A percentile compares a stretch with the other conserved stretches of the same genome.
These are phyloP conservation scores for Paracorniculantispora psalliotae DNA, from an alignment of 2,329 filamentous ascomycete genomes.

Conservation along the genomic window DNA sequence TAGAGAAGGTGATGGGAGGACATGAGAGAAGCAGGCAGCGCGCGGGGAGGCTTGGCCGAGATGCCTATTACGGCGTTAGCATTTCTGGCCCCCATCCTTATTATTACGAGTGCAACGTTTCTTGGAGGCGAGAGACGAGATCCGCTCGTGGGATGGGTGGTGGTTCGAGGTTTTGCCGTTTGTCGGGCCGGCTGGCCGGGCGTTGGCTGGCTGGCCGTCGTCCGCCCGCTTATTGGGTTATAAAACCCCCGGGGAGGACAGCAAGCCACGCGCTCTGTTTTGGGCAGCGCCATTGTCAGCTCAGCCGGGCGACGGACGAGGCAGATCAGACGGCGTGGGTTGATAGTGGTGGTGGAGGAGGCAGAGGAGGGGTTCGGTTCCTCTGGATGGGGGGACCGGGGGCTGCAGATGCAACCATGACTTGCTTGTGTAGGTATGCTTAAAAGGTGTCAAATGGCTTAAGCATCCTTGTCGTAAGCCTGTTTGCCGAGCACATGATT, in stretches of 20 bases:
- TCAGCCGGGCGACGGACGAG: slow-evolving; percentile 1
- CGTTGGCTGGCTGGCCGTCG: background rate
- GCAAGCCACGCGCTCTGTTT: background rate
- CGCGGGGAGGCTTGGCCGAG: background rate
- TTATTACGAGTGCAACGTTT: slow-evolving; percentile 10
- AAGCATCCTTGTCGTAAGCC: background rate
- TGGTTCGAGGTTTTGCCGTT: background rate
- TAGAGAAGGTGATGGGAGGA: background rate
- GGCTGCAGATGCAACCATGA: background rate
- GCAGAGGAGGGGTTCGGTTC: background rate
- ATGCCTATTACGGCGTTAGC: slow-evolving; percentile 10
- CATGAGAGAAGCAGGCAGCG: background rate
- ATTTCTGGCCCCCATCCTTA: background rate
- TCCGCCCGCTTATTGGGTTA: background rate
- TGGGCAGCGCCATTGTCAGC: background rate
- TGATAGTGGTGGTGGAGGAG: background rate
- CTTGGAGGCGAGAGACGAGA: background rate
- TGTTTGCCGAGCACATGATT: background rate
- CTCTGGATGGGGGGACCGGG: background rate
- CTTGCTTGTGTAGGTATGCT: background rate
- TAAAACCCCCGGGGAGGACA: background rate
- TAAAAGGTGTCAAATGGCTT: background rate
- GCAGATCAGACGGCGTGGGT: slow-evolving; percentile 3
- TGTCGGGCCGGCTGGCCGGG: background rate
- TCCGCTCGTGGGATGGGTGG: background rate